Percentiles rank a stretch among this genome's conserved stretches.
phyloP scores from a whole-genome alignment of 768 basidiomycete species.

The Mycena crocata region DNA sequence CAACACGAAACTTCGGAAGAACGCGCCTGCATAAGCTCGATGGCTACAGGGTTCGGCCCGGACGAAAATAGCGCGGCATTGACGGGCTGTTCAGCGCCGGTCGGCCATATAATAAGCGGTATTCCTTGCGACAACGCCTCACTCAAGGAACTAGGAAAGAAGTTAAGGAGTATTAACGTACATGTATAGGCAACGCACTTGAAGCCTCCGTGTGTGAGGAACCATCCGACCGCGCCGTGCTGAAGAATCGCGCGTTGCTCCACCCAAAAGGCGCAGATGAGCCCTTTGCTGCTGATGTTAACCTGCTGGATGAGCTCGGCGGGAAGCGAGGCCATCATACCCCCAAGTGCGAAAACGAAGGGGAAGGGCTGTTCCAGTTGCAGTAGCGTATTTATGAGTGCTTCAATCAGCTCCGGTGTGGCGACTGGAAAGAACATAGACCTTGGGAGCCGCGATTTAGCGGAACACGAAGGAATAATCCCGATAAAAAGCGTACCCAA shows the following conservation, averaged over 20 bases:
- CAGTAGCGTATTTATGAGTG: conserved; percentile 16
- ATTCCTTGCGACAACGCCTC: not conserved
- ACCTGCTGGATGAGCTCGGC: conserved; percentile 11
- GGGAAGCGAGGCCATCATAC: conserved; percentile 16
- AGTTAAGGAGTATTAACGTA: not conserved
- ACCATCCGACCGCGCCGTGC: no score
- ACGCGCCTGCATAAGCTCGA: conserved; percentile 17
- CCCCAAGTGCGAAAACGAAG: conserved; percentile 23
- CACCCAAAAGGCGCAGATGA: no score
- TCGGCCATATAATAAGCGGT: not conserved
- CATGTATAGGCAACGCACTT: not conserved
- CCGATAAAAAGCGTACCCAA: conserved; percentile 5
- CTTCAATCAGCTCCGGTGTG: conserved; percentile 13
- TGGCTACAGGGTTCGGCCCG: no score
- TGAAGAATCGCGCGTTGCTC: no score
- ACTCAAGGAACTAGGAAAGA: not conserved
- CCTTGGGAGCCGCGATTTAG: not conserved
- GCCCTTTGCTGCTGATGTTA: conserved; percentile 15
- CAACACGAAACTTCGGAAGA: no score
- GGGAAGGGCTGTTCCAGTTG: conserved; percentile 21
- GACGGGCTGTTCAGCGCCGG: conserved; percentile 8
- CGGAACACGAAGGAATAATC: not conserved
- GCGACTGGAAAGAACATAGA: conserved; percentile 21
- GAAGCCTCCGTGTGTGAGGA: not conserved
- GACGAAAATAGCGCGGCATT: conserved; percentile 13